These are phyloP conservation scores for Calonectria naviculata DNA, from an alignment of 2,329 filamentous ascomycete genomes.

Conservation along the genomic window DNA sequence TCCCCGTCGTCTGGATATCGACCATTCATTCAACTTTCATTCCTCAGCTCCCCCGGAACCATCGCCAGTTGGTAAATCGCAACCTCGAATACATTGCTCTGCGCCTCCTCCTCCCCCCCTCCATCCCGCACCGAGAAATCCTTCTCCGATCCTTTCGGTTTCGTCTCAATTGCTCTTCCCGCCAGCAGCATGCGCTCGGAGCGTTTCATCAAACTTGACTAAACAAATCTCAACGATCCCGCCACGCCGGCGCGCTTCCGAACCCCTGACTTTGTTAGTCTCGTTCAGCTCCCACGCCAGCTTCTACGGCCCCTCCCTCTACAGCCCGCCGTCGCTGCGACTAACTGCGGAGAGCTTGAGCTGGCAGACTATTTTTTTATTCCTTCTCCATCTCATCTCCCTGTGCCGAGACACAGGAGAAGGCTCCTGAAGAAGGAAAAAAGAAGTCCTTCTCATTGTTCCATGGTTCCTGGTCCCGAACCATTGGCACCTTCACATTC, in stretches of 20 bases:
- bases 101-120: too few relatives aligned
- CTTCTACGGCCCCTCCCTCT: neutral
- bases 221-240: conserved; percentile 8
- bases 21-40: conserved; percentile 11
- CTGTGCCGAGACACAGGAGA: conserved; percentile 3
- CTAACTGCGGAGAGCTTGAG: neutral
- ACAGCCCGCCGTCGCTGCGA: neutral
- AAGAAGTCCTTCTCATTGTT: neutral
- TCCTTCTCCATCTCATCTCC: neutral
- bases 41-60: conserved; percentile 6
- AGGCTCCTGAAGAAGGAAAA: neutral
- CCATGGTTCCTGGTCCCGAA: conserved; percentile 3
- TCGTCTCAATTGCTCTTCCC: neutral
- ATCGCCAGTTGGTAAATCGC: neutral
- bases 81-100: neutral
- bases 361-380: neutral
- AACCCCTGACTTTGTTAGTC: conserved; percentile 13
- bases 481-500: neutral
- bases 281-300: neutral
- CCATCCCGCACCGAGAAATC: neutral
- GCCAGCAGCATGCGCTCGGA: conserved; percentile 8
- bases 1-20: conserved; percentile 23
- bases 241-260: conserved; percentile 6
- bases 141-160: neutral
- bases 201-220: conserved; percentile 4